These are phyloP conservation scores for Phytopythium kandeliae DNA, from an alignment of 352 stramenopile species.

Conservation along the genomic window DNA sequence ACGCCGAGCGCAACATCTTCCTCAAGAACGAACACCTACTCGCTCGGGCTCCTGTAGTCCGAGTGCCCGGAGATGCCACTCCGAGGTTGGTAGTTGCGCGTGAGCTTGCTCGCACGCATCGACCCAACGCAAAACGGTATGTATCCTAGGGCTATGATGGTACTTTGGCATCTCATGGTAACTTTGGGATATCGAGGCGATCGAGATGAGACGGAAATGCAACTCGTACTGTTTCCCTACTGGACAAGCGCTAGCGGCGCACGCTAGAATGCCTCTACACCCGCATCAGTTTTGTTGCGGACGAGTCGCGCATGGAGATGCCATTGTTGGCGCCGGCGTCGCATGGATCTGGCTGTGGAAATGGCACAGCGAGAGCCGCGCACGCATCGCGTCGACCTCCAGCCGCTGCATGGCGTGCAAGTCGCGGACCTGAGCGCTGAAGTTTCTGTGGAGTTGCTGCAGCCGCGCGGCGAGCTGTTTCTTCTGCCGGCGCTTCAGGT, in stretches of 20 bases:
- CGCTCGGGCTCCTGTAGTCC: too few relatives aligned
- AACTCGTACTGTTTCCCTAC: constrained; percentile 1
- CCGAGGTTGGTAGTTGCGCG: too few relatives aligned
- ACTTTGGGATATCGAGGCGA: too few relatives aligned
- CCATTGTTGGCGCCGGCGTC: background rate
- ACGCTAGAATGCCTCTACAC: constrained; percentile 1
- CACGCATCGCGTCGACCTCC: constrained; percentile 36
- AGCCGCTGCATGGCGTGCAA: constrained; percentile 42
- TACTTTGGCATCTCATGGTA: too few relatives aligned
- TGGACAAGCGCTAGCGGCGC: background rate
- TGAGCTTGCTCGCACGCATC: too few relatives aligned
- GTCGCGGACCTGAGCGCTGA: constrained; percentile 33
- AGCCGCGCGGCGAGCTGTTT: constrained; percentile 51
- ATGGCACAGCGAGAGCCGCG: constrained; percentile 36
- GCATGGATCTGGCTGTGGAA: constrained; percentile 12
- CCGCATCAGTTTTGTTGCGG: background rate
- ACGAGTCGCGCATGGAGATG: background rate
- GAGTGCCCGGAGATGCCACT: too few relatives aligned
- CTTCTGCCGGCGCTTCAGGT: constrained; percentile 69
- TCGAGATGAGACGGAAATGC: background rate
- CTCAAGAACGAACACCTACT: too few relatives aligned
- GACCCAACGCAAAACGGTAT: too few relatives aligned
- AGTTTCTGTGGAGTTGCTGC: constrained; percentile 40
- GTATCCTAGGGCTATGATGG: too few relatives aligned
- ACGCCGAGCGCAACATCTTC: background rate